Evolutionary conservation across 140 eudicot species (phyloP).

Genomic region (Bidens hawaiensis): DNA sequence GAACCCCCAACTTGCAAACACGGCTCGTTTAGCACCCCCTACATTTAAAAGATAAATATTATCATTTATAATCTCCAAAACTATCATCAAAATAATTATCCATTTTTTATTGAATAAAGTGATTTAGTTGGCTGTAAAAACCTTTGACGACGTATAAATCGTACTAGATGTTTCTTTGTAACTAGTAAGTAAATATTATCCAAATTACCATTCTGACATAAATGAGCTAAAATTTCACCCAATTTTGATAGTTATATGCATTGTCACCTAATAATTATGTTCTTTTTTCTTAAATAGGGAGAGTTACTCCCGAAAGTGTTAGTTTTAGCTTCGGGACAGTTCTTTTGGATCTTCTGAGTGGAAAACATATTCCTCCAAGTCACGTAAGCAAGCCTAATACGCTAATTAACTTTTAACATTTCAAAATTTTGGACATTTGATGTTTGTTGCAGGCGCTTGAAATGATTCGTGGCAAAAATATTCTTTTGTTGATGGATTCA

Average conservation of each 20-base stretch:
- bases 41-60: too few species aligned
- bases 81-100: background rate
- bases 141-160: background rate
- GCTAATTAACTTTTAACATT: background rate
- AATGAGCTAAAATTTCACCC: background rate
- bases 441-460: constrained; percentile 75
- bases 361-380: constrained; percentile 90
- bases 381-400: constrained; percentile 46
- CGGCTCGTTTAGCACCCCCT: too few species aligned
- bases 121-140: background rate
- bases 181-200: background rate
- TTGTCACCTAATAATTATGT: constrained; percentile 3
- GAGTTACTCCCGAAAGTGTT: constrained; percentile 92
- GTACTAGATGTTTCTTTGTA: background rate
- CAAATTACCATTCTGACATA: background rate
- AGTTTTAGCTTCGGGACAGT: constrained; percentile 91
- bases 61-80: background rate
- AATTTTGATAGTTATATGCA: background rate
- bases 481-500: constrained; percentile 84
- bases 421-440: background rate
- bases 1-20: too few species aligned
- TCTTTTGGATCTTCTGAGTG: constrained; percentile 86
- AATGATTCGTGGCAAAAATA: constrained; percentile 92
- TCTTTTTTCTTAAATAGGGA: constrained; percentile 41
- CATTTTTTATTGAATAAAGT: background rate